Base-by-base conservation (phyloP, 169 alveolate genomes). In the Amoebophrya sp. region DNA sequence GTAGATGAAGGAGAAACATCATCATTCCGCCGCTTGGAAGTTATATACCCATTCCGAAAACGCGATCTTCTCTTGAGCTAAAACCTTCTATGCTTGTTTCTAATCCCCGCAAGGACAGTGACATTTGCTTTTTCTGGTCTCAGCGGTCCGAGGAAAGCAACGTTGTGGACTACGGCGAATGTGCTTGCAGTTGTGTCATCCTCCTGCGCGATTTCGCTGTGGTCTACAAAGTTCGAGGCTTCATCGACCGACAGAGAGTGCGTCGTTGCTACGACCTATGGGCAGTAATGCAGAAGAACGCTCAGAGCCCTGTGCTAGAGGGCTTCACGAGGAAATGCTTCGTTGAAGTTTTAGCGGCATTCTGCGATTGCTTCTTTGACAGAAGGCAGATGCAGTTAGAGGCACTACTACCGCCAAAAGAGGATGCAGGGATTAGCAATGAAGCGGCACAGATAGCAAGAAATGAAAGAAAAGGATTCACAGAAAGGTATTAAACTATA, bases 161-260 rank as follows among this genome's bases (percentile, higher is more conserved):
- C 83, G 83, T 65, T 29, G 83, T 65, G 83, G 83, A 65, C 83
- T 65, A 65, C 83, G 18, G 36, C 83, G 83, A 65, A 6, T 26
- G n/a, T 36, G 83, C n/a, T n/a, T n/a, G n/a, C n/a, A n/a, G n/a
- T n/a, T n/a, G n/a, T n/a, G n/a, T 47, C 65, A 47, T 47, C 18
- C 65, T 47, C 65, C 65, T 47, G 29, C 65, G 65, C 65, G 83
- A 65, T 36, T 65, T 65, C 83, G 2, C 36, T 36, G 83, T 65
- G 33, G 83, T 65, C 83, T 65, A 65, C 26, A 65, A 65, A 65
- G 83, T 65, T 29, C 83, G 83, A 6, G 83, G 83, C 83, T 65
- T 65, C 26, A 18, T 65, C 39, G 83, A 65, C 83, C 12, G 33
- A 26, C 18, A 6, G 26, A 18, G 0, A 6, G 33, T 65, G 2